Evolutionary conservation across 2,329 filamentous ascomycete species (phyloP).

Genomic region (Tympanopsis confertula): DNA sequence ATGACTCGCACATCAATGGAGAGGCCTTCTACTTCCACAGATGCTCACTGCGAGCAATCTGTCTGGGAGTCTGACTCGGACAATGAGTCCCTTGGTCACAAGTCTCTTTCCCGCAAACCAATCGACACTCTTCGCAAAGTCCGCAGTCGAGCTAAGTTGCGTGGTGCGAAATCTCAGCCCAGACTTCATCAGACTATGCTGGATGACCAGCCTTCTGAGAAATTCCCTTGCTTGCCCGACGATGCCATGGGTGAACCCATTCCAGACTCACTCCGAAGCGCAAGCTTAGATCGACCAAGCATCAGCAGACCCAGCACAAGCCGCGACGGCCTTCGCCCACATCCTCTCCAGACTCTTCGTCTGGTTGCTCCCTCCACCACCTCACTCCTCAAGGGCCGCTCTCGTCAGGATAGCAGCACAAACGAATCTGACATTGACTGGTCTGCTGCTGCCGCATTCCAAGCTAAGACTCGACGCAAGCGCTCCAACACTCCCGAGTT

Average conservation of each 20-base stretch:
- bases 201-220: slow-evolving; percentile 11
- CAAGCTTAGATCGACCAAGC: neutral
- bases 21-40: slow-evolving; percentile 18
- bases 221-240: slow-evolving; percentile 15
- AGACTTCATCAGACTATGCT: slow-evolving; percentile 9
- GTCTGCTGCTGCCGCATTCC: slow-evolving; percentile 20
- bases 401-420: slow-evolving; percentile 12
- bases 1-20: slow-evolving; percentile 11
- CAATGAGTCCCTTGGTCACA: slow-evolving; percentile 17
- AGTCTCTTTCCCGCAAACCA: slow-evolving; percentile 19
- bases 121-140: slow-evolving; percentile 25
- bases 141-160: slow-evolving; percentile 22
- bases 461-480: slow-evolving; percentile 19
- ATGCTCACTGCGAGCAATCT: slow-evolving; percentile 19
- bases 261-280: neutral
- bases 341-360: slow-evolving; percentile 16
- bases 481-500: slow-evolving; percentile 14
- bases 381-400: slow-evolving; percentile 14
- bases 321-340: slow-evolving; percentile 12
- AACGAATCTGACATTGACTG: slow-evolving; percentile 16
- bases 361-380: slow-evolving; percentile 21
- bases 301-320: slow-evolving; percentile 7
- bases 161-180: slow-evolving; percentile 20
- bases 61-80: slow-evolving; percentile 26
- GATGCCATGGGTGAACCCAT: slow-evolving; percentile 4